These are phyloP conservation scores for Suhomyces panamericanus DNA, from an alignment of 1,139 yeast genomes.

Conservation along the genomic window DNA sequence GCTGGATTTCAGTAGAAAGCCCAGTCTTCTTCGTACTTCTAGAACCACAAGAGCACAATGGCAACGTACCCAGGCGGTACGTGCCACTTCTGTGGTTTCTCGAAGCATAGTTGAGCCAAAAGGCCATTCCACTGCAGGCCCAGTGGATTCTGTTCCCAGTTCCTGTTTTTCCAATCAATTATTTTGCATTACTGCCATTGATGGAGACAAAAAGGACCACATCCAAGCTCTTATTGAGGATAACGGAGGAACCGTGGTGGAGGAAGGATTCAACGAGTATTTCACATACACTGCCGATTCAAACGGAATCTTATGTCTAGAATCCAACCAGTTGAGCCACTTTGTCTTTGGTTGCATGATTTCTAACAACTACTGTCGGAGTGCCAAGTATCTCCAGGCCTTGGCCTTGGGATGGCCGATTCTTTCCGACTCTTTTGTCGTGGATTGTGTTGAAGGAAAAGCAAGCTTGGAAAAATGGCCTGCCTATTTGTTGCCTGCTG, in stretches of 20 bases:
- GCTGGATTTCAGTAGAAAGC: neutral
- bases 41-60: conserved; percentile 15
- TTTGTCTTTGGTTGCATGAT: conserved; percentile 64
- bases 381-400: conserved; percentile 78
- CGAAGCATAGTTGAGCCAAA: neutral
- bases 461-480: conserved; percentile 40
- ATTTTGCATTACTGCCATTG: conserved; percentile 41
- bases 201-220: conserved; percentile 34
- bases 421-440: conserved; percentile 58
- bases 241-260: conserved; percentile 57
- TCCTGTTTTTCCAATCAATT: conserved; percentile 13
- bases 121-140: neutral
- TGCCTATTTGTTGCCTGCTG: conserved; percentile 70
- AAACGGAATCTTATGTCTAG: conserved; percentile 14
- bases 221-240: conserved; percentile 36
- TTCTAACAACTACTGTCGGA: conserved; percentile 58
- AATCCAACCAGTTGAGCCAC: conserved; percentile 17
- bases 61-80: neutral
- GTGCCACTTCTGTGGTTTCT: neutral
- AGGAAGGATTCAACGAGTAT: conserved; percentile 45
- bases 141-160: neutral
- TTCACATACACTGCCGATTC: conserved; percentile 21
- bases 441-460: conserved; percentile 45
- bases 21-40: neutral
- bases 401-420: conserved; percentile 92